Percentiles rank a stretch among this genome's conserved stretches.
Conservation (phyloP, 441 rosid genomes). For the Corymbia calophylla region DNA sequence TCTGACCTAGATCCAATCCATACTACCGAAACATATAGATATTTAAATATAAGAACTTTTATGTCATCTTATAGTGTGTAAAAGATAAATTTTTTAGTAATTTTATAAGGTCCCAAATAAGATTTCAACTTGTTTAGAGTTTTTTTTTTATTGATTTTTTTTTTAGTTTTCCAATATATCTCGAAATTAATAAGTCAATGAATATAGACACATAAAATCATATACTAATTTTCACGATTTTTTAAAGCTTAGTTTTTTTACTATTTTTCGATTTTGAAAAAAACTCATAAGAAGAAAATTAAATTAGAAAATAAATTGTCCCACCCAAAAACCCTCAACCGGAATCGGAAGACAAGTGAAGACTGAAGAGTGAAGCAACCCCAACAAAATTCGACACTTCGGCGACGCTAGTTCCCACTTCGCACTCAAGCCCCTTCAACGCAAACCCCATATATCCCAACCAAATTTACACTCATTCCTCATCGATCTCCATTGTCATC, state of each 20-base stretch:
- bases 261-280: background rate
- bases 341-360: background rate
- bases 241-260: no score
- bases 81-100: no score
- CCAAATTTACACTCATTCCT: background rate
- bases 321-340: background rate
- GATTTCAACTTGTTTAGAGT: no score
- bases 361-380: background rate
- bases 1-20: accelerated
- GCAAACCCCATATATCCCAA: background rate
- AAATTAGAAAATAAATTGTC: background rate
- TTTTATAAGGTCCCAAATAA: no score
- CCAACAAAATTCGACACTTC: background rate
- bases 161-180: background rate
- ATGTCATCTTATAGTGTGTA: no score
- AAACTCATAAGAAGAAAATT: background rate
- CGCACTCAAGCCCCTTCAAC: background rate
- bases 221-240: background rate
- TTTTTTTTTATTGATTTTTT: background rate
- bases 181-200: background rate
- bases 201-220: background rate
- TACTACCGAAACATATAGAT: no score
- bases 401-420: background rate
- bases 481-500: background rate
- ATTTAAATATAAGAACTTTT: no score